Percentiles rank a stretch among this genome's conserved stretches.
Evolutionary conservation across 108 stramenopile species (phyloP).

Genomic region (Pseudonitzschia multistriata): DNA sequence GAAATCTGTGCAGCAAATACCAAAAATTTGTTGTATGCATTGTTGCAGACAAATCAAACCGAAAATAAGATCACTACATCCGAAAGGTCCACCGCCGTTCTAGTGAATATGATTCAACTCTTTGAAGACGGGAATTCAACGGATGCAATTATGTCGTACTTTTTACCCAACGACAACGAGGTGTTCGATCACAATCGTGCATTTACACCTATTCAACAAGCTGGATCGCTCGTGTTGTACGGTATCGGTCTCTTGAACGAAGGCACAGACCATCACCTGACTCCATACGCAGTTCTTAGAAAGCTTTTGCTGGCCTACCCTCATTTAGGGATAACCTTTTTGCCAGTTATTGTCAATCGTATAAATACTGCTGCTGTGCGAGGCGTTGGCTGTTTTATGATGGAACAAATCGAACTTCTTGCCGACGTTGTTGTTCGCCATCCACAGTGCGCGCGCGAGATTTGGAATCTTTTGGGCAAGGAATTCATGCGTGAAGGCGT

Average conservation of each 20-base stretch:
- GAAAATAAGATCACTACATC: neutral
- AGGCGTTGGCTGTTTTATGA: slow-evolving; percentile 18
- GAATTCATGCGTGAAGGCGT: slow-evolving; percentile 32
- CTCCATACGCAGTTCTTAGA: slow-evolving; percentile 21
- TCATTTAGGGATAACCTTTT: slow-evolving; percentile 43
- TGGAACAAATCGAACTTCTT: slow-evolving; percentile 40
- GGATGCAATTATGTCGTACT: slow-evolving; percentile 18
- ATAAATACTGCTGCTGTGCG: slow-evolving; percentile 34
- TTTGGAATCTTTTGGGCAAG: slow-evolving; percentile 59
- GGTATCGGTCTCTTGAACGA: slow-evolving; percentile 29
- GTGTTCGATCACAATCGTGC: neutral
- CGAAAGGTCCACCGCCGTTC: neutral
- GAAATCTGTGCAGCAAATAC: neutral
- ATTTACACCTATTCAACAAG: slow-evolving; percentile 28
- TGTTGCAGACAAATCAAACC: neutral
- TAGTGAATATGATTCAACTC: slow-evolving; percentile 1
- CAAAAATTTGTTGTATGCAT: neutral
- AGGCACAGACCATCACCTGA: neutral
- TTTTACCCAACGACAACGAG: slow-evolving; percentile 13
- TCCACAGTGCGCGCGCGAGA: slow-evolving; percentile 63
- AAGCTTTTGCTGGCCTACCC: slow-evolving; percentile 34
- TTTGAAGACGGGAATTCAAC: slow-evolving; percentile 16
- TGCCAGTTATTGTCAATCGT: slow-evolving; percentile 37
- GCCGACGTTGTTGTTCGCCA: slow-evolving; percentile 45
- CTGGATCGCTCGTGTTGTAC: slow-evolving; percentile 22